phyloP scores from a whole-genome alignment of 2,329 filamentous ascomycete species.

The Phaeosphaeria sp. region DNA sequence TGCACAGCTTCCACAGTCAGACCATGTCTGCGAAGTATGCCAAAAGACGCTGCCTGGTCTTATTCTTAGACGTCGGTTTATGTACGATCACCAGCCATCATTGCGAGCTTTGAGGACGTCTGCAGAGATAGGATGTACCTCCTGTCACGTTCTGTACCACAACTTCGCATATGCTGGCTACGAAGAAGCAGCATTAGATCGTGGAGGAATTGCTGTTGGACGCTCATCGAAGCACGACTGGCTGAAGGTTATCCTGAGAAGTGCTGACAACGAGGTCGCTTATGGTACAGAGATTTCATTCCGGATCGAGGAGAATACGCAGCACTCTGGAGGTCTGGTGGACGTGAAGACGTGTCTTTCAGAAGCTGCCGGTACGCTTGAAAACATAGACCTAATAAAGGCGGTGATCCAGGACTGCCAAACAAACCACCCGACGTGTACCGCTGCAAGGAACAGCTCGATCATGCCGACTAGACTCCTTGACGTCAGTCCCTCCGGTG shows the following conservation, averaged over 20 bases:
- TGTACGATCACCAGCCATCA: not conserved
- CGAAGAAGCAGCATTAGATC: not conserved
- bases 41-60: not conserved
- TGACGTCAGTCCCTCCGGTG: not conserved
- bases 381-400: not conserved
- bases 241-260: not conserved
- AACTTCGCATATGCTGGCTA: not conserved
- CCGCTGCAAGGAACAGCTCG: not conserved
- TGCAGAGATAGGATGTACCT: not conserved
- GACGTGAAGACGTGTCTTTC: not conserved
- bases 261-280: not conserved
- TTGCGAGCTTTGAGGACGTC: not conserved
- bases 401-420: not conserved
- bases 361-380: not conserved
- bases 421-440: not conserved
- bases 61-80: not conserved
- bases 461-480: not conserved
- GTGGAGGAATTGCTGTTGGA: not conserved
- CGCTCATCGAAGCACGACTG: not conserved
- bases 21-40: not conserved
- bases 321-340: not conserved
- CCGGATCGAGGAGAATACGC: not conserved
- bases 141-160: not conserved
- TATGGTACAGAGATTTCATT: not conserved
- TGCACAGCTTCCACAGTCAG: not conserved